Conservation (phyloP, 2,329 filamentous ascomycete genomes). For the Albifimbria verrucaria region DNA sequence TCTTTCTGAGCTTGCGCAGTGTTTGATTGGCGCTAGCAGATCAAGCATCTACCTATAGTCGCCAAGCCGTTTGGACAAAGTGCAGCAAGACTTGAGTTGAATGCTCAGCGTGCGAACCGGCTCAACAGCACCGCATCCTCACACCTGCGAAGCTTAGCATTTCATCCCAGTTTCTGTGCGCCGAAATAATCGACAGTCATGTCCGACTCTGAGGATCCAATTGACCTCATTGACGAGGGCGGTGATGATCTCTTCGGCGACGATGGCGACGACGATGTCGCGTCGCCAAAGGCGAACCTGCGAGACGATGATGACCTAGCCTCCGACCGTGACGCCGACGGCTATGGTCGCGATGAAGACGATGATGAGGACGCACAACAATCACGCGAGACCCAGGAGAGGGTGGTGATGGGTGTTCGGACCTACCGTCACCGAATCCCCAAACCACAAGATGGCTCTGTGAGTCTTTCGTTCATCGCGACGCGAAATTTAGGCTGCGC, state of each 20-base stretch:
- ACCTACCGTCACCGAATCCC: conserved; percentile 68
- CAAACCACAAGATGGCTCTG: conserved; percentile 67
- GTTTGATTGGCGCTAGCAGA: no score
- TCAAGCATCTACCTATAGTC: no score
- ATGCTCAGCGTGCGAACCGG: no score
- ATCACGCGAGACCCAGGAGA: conserved; percentile 46
- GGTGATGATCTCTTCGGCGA: conserved; percentile 63
- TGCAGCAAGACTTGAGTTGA: no score
- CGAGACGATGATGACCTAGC: conserved; percentile 60
- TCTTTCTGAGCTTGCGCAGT: no score
- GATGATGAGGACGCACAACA: conserved; percentile 45
- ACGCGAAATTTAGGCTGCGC: conserved; percentile 4
- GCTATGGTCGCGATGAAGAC: conserved; percentile 35
- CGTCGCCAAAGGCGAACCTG: conserved; percentile 59
- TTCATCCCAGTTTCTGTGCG: no score
- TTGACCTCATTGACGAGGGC: conserved; percentile 51
- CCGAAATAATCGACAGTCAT: conserved; percentile 27
- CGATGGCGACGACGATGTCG: conserved; percentile 53
- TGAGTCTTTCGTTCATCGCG: conserved; percentile 34
- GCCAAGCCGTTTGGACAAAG: no score
- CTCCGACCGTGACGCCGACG: conserved; percentile 46
- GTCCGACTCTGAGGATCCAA: conserved; percentile 55
- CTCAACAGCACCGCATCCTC: neutral
- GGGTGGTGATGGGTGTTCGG: conserved; percentile 60
- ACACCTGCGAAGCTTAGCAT: no score